A percentile compares a stretch with the other conserved stretches of the same genome.
These are phyloP conservation scores for Leccinum boreale DNA, from an alignment of 768 basidiomycete genomes.

Conservation along the genomic window DNA sequence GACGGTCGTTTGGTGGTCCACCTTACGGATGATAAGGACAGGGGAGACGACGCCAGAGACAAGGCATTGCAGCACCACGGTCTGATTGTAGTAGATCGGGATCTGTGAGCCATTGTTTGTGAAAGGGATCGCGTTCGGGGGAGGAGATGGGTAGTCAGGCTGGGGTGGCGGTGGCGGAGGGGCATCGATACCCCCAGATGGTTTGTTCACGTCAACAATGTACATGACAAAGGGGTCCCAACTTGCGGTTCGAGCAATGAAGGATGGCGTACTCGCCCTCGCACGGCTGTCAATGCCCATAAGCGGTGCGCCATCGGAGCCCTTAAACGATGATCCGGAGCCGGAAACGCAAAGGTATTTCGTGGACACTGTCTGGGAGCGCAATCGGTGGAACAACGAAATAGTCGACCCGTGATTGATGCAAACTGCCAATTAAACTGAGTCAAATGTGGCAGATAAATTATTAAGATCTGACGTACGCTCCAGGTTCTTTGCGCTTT, in stretches of 20 bases:
- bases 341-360: slow-evolving; percentile 96
- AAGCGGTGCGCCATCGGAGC: slow-evolving; percentile 86
- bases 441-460: slow-evolving; percentile 11
- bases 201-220: slow-evolving; percentile 90
- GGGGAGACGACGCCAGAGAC: slow-evolving; percentile 94
- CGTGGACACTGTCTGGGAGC: slow-evolving; percentile 93
- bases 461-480: slow-evolving; percentile 48
- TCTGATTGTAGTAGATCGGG: slow-evolving; percentile 95
- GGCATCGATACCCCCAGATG: slow-evolving; percentile 70
- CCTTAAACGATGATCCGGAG: slow-evolving; percentile 87
- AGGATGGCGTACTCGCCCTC: slow-evolving; percentile 74
- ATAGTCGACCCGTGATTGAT: slow-evolving; percentile 96
- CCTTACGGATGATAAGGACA: slow-evolving; percentile 89
- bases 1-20: slow-evolving; percentile 85
- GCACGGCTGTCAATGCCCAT: slow-evolving; percentile 75
- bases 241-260: slow-evolving; percentile 84
- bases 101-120: slow-evolving; percentile 81
- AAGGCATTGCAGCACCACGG: slow-evolving; percentile 90
- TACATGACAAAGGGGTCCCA: slow-evolving; percentile 98
- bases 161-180: slow-evolving; percentile 81
- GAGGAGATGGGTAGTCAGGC: slow-evolving; percentile 87
- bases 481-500: slow-evolving; percentile 90
- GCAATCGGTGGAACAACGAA: slow-evolving; percentile 91
- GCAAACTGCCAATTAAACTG: slow-evolving; percentile 56
- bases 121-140: slow-evolving; percentile 86